Evolutionary conservation across 768 basidiomycete genomes (phyloP), one percentile per base, ranked within the genome.

Genomic region (Tricholomella constricta): DNA sequence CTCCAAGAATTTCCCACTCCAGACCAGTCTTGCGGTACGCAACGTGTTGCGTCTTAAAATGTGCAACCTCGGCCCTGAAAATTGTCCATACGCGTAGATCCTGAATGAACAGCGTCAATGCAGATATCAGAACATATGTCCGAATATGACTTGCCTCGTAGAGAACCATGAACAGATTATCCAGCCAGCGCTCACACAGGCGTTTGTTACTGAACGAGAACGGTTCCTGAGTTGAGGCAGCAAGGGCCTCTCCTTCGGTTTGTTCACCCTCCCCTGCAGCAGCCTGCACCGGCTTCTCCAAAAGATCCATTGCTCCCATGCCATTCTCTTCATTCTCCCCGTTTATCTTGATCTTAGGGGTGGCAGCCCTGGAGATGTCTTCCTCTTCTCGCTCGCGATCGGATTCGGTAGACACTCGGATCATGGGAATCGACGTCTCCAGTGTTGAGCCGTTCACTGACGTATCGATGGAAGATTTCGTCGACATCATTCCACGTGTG

Each of bases 1-100:
- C 97, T 8, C 96, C 97, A 20, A 99, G 77, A 41, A 98, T 96
- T 73, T 98, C 97, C 96, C 97, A 99, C 70, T 99, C 97, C 17
- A 92, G 71, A 0, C 91, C 94, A 0, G 96, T 98, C 76, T 98
- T 98, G 54, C 94, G 85, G 68, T 99, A 99, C 0, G 95, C 94
- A 52, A 98, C 90, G 58, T 97, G 95, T 68, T 98, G 96, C 2
- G 94, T 95, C 67, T 97, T 98, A 82, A 97, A 99, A 67, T 99
- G 97, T 0, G 95, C 94, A 10, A 98, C 91, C 66, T 98, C 97
- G 2, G 97, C 96, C 20, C 97, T 83, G 84, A 96, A 99, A 63
- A 99, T 98, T 1, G 97, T 99, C 89, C 96, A 98, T 4, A 99
- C 91, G 14, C 97, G 85, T 34, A 99, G 77, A 68, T 99, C 97